Evolutionary conservation across 257 asterid species (phyloP).

Genomic region (Voacanga thouarsii): DNA sequence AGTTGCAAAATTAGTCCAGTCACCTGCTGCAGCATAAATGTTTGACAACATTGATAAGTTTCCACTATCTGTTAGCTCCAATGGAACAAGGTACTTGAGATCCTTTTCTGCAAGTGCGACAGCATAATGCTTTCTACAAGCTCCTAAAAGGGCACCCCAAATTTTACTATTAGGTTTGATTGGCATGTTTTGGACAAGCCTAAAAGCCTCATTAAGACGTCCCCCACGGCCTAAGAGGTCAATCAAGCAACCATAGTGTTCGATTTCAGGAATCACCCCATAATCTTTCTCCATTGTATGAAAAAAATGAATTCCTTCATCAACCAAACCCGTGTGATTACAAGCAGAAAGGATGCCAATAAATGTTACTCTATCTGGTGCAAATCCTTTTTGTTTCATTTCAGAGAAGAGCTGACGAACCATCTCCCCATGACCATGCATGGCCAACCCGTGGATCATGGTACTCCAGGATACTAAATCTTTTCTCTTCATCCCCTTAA

Average conservation of each 20-base stretch:
- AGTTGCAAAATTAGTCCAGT: constrained; percentile 62
- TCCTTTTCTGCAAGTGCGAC: constrained; percentile 45
- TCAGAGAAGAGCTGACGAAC: constrained; percentile 55
- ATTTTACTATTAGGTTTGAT: constrained; percentile 66
- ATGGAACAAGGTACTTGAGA: constrained; percentile 38
- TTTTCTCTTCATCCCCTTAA: constrained; percentile 41
- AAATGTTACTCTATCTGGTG: constrained; percentile 67
- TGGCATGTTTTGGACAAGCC: constrained; percentile 61
- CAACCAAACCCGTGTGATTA: constrained; percentile 59
- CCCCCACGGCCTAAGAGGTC: constrained; percentile 88
- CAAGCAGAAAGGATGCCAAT: constrained; percentile 71
- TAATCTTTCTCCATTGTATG: constrained; percentile 58
- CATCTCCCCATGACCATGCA: constrained; percentile 60
- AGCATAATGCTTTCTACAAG: constrained; percentile 66
- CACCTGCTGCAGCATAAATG: constrained; percentile 56
- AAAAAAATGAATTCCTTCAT: constrained; percentile 51
- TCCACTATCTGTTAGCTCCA: constrained; percentile 45
- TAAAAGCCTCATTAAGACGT: constrained; percentile 58
- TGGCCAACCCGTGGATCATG: constrained; percentile 74
- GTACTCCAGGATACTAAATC: constrained; percentile 79
- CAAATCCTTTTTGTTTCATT: constrained; percentile 57
- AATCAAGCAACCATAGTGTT: constrained; percentile 76
- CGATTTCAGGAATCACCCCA: constrained; percentile 52
- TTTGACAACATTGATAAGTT: constrained; percentile 49
- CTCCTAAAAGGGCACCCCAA: constrained; percentile 75